Evolutionary conservation across 257 asterid genomes (phyloP), one percentile per base, ranked within the genome.

Genomic region (Solanum peruvianum): DNA sequence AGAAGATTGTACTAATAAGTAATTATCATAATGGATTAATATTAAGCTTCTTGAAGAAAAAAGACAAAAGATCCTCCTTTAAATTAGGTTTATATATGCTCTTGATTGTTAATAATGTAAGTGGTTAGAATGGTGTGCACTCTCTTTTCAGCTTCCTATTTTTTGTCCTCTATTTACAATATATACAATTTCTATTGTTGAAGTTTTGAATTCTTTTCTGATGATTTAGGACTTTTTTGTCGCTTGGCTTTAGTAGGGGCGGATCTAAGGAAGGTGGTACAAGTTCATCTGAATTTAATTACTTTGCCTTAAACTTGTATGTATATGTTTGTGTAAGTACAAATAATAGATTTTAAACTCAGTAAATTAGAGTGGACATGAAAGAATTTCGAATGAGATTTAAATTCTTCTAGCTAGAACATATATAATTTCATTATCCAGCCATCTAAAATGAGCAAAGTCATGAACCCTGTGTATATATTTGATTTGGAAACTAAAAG

Each of bases 1-100:
- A 73, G 91, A 88, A 89, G 89, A 87, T 85, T 86, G 89, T 85
- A 67, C 31, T 82, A n/a, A 23, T 37, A 3, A 84, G 35, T 70
- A 71, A 47, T 85, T 31, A 85, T 86, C 44, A 72, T 13, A 11
- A 47, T 86, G 41, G 82, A 31, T 70, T 70, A 45, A 23, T 78
- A 42, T 41, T 45, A 39, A 66, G 76, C 80, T 84, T 84, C 49
- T 84, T 84, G 75, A 35, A 71, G 49, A 72, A 31, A 85, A 85
- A 45, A 44, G 87, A 29, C 37, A 72, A 69, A 72, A 72, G 27
- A 86, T 86, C 56, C 72, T 21, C 2, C 4, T 12, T 4, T 23
- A 45, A 31, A 52, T 21, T 70, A 70, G 29, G 20, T 78, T 78
- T 56, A 56, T 56, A 20, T 45, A 44, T 78, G 64, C 41, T 45